These are phyloP conservation scores for Pistacia atlantica DNA, from an alignment of 345 rosid species.

Conservation along the genomic window DNA sequence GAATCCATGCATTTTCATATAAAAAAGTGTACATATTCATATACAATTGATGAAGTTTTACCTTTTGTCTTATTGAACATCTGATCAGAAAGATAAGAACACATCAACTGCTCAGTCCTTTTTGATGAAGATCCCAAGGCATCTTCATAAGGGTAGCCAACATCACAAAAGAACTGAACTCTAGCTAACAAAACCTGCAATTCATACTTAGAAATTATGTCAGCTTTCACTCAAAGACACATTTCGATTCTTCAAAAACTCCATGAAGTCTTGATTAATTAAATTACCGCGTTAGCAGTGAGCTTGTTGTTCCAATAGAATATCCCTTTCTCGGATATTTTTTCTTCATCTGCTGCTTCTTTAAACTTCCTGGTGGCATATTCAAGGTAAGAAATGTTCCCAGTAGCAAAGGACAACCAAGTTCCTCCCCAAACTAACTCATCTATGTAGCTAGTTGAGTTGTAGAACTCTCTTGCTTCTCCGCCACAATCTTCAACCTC, in stretches of 20 bases:
- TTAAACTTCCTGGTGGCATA: slow-evolving; percentile 38
- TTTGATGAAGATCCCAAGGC: slow-evolving; percentile 35
- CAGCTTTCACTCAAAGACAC: background rate
- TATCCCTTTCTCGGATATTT: slow-evolving; percentile 36
- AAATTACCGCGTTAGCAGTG: slow-evolving; percentile 46
- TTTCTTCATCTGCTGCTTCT: slow-evolving; percentile 45
- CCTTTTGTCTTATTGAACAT: slow-evolving; percentile 43
- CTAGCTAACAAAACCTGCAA: slow-evolving; percentile 54
- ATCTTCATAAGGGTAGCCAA: slow-evolving; percentile 50
- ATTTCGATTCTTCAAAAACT: background rate
- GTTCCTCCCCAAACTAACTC: slow-evolving; percentile 68
- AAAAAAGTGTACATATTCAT: too few relatives aligned
- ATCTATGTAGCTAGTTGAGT: slow-evolving; percentile 52
- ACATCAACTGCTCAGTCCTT: slow-evolving; percentile 39
- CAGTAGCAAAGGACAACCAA: slow-evolving; percentile 64
- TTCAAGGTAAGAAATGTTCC: slow-evolving; percentile 47
- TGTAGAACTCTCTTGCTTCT: slow-evolving; percentile 45
- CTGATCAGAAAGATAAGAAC: slow-evolving; percentile 45
- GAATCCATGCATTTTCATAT: too few relatives aligned
- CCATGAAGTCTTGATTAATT: background rate
- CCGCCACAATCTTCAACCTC: slow-evolving; percentile 41
- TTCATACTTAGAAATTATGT: background rate
- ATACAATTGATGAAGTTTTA: background rate
- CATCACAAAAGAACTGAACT: slow-evolving; percentile 48
- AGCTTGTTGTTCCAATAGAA: slow-evolving; percentile 71